Base-by-base conservation (phyloP, 2,329 filamentous ascomycete species). In the Alternaria novae-zelandiae region DNA sequence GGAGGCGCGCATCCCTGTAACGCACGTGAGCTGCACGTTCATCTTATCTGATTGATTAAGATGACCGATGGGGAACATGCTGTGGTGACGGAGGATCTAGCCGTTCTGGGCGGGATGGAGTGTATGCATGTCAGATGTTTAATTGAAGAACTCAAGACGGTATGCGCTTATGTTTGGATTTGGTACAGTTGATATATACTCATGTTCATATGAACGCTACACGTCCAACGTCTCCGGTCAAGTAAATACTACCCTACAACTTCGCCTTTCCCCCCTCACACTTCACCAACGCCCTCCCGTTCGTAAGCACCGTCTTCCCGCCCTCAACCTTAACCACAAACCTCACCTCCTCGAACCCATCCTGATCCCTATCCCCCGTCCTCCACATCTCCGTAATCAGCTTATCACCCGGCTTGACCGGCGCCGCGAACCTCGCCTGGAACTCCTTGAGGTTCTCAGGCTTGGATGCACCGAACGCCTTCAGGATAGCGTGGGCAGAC, bases 391-490 rank as follows among this genome's bases (percentile, higher is more conserved):
- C 89, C 6, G 90, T 93, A 36, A 92, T 86, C 28, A 97, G 85
- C 83, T 91, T 94, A 78, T 96, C 92, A 21, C 91, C 93, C 0
- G 93, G 93, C 77, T 88, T 89, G 9, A 97, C 94, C 1, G 94
- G 94, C 67, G 89, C 91, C 12, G 93, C 93, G 78, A 97, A 97
- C 46, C 94, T 86, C 17, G 93, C 93, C 83, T 95, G 92, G 83
- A 95, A 97, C 81, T 96, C 92, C 82, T 89, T 92, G 71, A 97
- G 85, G 74, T 95, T 96, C 69, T 87, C 87, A 1, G 94, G 91
- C 75, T 97, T 88, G 78, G 90, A 91, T 50, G 86, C 90, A 49
- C 93, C 93, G 20, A 97, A 84, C 43, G 86, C 82, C 79, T 91
- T 87, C 59, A 97, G 83, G 63, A 97, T 83, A 26, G 87, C 89